Percentiles rank a stretch among this genome's conserved stretches.
Conservation (phyloP, 228 moss, liverwort and hornwort genomes). For the Sphagnum fallax region DNA sequence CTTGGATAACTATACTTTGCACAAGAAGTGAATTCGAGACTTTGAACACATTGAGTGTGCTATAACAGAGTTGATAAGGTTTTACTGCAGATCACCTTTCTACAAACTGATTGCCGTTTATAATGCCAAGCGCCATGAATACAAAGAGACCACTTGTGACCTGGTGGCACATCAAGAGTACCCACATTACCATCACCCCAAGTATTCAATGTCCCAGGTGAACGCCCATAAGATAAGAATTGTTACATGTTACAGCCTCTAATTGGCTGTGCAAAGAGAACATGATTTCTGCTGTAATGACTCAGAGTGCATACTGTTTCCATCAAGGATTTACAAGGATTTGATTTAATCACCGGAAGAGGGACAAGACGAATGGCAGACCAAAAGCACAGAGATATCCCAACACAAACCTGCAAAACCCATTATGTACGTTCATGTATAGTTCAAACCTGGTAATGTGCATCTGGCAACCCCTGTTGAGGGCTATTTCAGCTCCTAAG, state of each 20-base stretch:
- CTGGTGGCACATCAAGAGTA: conserved; percentile 20
- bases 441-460: not conserved
- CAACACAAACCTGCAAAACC: conserved; percentile 47
- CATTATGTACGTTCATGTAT: not conserved
- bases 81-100: conserved; percentile 31
- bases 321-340: not conserved
- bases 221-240: no score
- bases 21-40: not conserved
- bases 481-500: not conserved
- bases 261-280: not conserved
- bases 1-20: no score
- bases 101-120: conserved; percentile 65
- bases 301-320: not conserved
- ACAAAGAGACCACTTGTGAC: conserved; percentile 71
- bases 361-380: conserved; percentile 59
- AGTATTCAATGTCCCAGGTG: no score
- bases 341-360: conserved; percentile 36
- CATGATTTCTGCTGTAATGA: not conserved
- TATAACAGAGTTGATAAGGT: not conserved
- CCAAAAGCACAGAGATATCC: conserved; percentile 54
- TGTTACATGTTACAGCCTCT: no score
- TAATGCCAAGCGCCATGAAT: conserved; percentile 68
- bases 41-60: not conserved
- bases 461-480: not conserved
- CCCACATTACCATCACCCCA: no score